Percentiles rank a stretch among this genome's conserved stretches.
phyloP scores from a whole-genome alignment of 306 rosid genomes.

The Vigna nakashimae region DNA sequence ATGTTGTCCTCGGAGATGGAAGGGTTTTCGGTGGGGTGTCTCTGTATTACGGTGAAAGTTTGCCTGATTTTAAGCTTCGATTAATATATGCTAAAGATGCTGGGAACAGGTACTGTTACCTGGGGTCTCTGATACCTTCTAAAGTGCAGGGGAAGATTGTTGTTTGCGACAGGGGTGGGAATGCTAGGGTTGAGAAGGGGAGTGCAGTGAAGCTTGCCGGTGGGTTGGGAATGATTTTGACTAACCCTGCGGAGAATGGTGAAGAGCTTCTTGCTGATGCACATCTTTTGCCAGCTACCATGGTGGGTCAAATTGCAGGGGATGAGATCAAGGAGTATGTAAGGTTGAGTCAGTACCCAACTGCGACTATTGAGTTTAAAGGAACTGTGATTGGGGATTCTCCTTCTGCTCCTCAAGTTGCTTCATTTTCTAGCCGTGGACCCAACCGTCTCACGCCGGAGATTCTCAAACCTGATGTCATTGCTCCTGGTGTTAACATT shows the following conservation, averaged over 20 bases:
- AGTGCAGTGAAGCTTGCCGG: conserved; percentile 78
- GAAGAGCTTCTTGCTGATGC: conserved; percentile 91
- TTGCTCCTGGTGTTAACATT: conserved; percentile 95
- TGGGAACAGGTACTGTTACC: conserved; percentile 64
- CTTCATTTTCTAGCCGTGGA: conserved; percentile 91
- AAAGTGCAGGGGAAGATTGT: conserved; percentile 81
- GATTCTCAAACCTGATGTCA: conserved; percentile 91
- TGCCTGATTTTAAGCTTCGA: conserved; percentile 60
- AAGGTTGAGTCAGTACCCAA: conserved; percentile 51
- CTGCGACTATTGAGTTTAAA: conserved; percentile 64
- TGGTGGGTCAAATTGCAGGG: conserved; percentile 78
- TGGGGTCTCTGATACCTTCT: conserved; percentile 50
- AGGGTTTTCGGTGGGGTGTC: conserved; percentile 70
- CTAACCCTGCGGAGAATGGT: conserved; percentile 65
- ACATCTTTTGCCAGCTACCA: conserved; percentile 79
- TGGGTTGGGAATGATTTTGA: conserved; percentile 73
- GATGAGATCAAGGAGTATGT: conserved; percentile 67
- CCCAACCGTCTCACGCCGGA: conserved; percentile 70
- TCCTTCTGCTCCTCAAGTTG: conserved; percentile 81
- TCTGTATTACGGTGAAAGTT: conserved; percentile 63
- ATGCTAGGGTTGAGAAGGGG: conserved; percentile 86
- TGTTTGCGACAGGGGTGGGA: conserved; percentile 88
- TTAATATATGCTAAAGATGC: conserved; percentile 66
- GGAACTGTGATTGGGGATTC: conserved; percentile 83
- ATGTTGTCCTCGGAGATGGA: conserved; percentile 73